A percentile compares a stretch with the other conserved stretches of the same genome.
Conservation (phyloP, 2,329 filamentous ascomycete genomes). For the Didymosphaeria variabile region DNA sequence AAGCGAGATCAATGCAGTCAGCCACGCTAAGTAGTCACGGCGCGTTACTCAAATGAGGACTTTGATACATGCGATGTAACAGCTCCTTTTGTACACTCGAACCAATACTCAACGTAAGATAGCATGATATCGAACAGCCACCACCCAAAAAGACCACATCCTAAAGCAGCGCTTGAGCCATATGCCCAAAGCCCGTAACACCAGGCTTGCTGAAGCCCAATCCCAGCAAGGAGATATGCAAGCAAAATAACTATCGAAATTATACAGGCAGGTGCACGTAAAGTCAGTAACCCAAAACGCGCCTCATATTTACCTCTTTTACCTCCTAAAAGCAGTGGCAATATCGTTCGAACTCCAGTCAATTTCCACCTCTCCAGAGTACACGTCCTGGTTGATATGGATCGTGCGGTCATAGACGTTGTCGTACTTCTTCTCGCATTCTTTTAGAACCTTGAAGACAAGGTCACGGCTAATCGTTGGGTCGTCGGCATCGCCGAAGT, state of each 20-base stretch:
- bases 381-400: conserved; percentile 54
- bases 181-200: neutral
- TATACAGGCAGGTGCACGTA: neutral
- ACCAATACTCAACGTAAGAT: neutral
- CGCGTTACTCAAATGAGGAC: too few relatives aligned
- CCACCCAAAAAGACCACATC: neutral
- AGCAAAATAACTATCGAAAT: neutral
- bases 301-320: conserved; percentile 11
- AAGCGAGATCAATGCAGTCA: too few relatives aligned
- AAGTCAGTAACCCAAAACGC: too few relatives aligned
- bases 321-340: conserved; percentile 41
- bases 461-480: conserved; percentile 68
- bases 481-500: conserved; percentile 91
- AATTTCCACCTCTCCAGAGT: conserved; percentile 56
- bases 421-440: conserved; percentile 67
- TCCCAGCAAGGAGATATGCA: conserved; percentile 4
- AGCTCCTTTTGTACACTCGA: neutral
- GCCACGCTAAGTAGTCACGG: too few relatives aligned
- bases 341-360: conserved; percentile 47
- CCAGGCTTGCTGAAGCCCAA: neutral
- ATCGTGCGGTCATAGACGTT: conserved; percentile 61
- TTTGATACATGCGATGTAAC: neutral
- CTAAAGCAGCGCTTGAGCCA: neutral
- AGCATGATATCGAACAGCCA: conserved; percentile 6
- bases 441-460: conserved; percentile 67